These are phyloP conservation scores for Cryoendolithus antarcticus DNA, from an alignment of 2,329 filamentous ascomycete genomes.

Conservation along the genomic window DNA sequence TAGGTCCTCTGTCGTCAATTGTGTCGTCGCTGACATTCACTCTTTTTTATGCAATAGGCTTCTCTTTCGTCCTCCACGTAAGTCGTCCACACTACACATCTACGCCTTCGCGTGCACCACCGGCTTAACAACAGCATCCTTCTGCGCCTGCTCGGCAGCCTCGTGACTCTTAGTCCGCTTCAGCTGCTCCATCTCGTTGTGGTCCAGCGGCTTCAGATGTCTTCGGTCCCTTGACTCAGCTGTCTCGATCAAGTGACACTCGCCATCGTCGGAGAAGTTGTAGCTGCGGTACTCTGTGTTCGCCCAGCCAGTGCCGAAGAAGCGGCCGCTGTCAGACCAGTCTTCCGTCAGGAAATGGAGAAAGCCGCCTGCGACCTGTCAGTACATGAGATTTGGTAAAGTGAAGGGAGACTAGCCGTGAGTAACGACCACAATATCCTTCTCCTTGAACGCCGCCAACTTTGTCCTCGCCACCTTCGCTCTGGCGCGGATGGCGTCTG, in stretches of 20 bases:
- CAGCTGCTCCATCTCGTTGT: conserved; percentile 22
- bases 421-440: conserved; percentile 11
- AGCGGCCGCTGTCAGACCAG: conserved; percentile 48
- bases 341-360: conserved; percentile 78
- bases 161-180: conserved; percentile 13
- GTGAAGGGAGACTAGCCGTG: no score
- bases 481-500: conserved; percentile 4
- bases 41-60: no score
- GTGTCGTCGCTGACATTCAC: no score
- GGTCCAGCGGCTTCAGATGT: conserved; percentile 19
- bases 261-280: conserved; percentile 7
- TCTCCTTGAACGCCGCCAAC: conserved; percentile 8
- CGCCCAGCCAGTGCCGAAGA: conserved; percentile 41
- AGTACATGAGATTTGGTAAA: no score
- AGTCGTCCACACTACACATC: no score
- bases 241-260: conserved; percentile 6
- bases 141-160: not conserved
- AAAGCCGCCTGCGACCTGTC: conserved; percentile 40
- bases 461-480: conserved; percentile 7
- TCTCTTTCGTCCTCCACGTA: no score
- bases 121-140: not conserved
- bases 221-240: conserved; percentile 11
- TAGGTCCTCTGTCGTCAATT: no score
- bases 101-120: not conserved
- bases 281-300: conserved; percentile 13